Conservation (phyloP, 352 stramenopile genomes). For the Pythium brassicae region DNA sequence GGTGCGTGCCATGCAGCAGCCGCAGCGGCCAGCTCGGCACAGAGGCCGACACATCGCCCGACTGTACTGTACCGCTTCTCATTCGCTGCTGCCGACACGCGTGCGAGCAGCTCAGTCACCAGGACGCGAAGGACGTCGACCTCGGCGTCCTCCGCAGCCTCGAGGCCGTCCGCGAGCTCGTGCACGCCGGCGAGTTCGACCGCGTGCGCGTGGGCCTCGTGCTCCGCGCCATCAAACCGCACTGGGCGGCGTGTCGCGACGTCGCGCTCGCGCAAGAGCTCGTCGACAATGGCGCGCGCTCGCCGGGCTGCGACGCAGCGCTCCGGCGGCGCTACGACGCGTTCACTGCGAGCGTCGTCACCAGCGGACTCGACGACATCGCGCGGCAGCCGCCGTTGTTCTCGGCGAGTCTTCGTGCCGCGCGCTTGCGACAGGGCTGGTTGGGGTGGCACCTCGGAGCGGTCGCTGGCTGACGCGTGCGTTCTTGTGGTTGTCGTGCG, state of each 20-base stretch:
- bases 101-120: conserved; percentile 30
- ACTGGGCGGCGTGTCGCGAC: conserved; percentile 57
- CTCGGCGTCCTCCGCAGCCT: conserved; percentile 37
- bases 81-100: too few relatives aligned
- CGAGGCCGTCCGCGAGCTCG: conserved; percentile 19
- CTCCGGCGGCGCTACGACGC: conserved; percentile 16
- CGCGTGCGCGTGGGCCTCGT: conserved; percentile 42
- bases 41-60: too few relatives aligned
- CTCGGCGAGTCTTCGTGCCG: background rate
- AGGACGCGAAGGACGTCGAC: conserved; percentile 57
- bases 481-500: conserved; percentile 6
- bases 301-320: background rate
- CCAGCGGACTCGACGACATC: conserved; percentile 13
- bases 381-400: conserved; percentile 26
- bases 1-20: conserved; percentile 12
- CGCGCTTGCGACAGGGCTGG: too few relatives aligned
- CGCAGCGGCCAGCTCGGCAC: too few relatives aligned
- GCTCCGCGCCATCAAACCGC: conserved; percentile 40
- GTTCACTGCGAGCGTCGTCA: conserved; percentile 11
- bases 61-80: too few relatives aligned
- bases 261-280: conserved; percentile 46
- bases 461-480: conserved; percentile 2
- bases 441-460: too few relatives aligned
- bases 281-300: conserved; percentile 7
- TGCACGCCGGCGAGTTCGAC: conserved; percentile 23